phyloP scores from a whole-genome alignment of 352 stramenopile species.

The Pythium dissimile region DNA sequence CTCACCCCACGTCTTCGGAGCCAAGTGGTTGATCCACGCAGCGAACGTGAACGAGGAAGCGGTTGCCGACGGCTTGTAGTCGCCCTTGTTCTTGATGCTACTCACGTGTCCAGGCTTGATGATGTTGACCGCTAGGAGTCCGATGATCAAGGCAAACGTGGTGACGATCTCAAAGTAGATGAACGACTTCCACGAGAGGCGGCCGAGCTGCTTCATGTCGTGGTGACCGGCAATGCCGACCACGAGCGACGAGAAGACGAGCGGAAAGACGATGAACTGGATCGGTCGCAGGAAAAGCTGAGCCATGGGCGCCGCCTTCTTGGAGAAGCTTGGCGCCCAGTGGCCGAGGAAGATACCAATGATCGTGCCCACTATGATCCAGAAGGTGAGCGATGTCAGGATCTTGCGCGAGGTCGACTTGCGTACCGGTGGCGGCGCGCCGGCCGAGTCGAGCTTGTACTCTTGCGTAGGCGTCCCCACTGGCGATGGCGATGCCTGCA shows the following conservation, averaged over 20 bases:
- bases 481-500: neutral
- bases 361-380: constrained; percentile 44
- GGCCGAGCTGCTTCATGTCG: constrained; percentile 60
- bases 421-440: neutral
- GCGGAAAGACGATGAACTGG: constrained; percentile 28
- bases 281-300: constrained; percentile 58
- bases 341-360: constrained; percentile 47
- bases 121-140: constrained; percentile 49
- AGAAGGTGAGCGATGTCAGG: constrained; percentile 56
- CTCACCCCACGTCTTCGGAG: constrained; percentile 9
- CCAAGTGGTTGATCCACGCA: constrained; percentile 23
- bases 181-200: constrained; percentile 46
- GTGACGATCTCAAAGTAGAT: constrained; percentile 25
- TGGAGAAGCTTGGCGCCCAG: constrained; percentile 43
- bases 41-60: constrained; percentile 41
- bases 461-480: neutral
- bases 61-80: constrained; percentile 28
- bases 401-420: constrained; percentile 32
- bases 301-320: constrained; percentile 49
- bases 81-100: constrained; percentile 28
- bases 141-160: constrained; percentile 42
- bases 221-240: constrained; percentile 54
- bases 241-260: constrained; percentile 57
- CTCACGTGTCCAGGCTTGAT: constrained; percentile 46
- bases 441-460: neutral